Evolutionary conservation across 352 stramenopile genomes (phyloP).

Genomic region (Phytophthora gonapodyides): DNA sequence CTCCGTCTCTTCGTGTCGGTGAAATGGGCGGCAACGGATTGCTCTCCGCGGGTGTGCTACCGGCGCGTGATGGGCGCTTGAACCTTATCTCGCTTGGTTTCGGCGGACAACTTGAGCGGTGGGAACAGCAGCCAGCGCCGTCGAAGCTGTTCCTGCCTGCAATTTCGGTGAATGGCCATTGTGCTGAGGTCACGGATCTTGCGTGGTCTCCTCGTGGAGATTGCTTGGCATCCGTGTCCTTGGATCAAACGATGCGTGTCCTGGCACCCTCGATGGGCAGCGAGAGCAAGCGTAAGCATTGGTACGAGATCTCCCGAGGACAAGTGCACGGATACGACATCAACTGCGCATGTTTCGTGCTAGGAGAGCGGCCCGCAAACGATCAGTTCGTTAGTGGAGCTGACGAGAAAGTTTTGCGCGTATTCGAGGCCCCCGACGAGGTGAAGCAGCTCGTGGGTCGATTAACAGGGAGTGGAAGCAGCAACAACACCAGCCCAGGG

Average conservation of each 20-base stretch:
- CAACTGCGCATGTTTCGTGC: conserved; percentile 71
- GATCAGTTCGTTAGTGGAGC: conserved; percentile 77
- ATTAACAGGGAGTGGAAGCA: conserved; percentile 16
- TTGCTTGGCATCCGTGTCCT: conserved; percentile 74
- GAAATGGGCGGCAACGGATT: conserved; percentile 63
- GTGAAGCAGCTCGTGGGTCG: conserved; percentile 39
- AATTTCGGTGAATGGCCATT: conserved; percentile 63
- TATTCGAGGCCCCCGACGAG: conserved; percentile 69
- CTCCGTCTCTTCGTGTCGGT: conserved; percentile 55
- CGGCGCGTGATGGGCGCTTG: conserved; percentile 30
- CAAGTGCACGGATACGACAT: conserved; percentile 86
- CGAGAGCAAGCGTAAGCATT: conserved; percentile 17
- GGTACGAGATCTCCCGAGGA: conserved; percentile 72
- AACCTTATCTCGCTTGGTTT: conserved; percentile 71
- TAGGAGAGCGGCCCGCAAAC: conserved; percentile 18
- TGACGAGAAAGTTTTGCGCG: conserved; percentile 83
- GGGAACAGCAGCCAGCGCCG: conserved; percentile 53
- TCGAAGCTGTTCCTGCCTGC: conserved; percentile 59
- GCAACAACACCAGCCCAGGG: not conserved
- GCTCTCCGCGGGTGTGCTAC: conserved; percentile 46
- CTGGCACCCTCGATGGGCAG: conserved; percentile 32
- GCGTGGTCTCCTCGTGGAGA: conserved; percentile 66
- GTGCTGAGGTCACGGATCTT: conserved; percentile 57
- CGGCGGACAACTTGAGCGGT: conserved; percentile 67
- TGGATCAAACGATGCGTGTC: conserved; percentile 74